Evolutionary conservation across 164 flowering plant species (phyloP).

Genomic region (Chimonanthus salicifolius): DNA sequence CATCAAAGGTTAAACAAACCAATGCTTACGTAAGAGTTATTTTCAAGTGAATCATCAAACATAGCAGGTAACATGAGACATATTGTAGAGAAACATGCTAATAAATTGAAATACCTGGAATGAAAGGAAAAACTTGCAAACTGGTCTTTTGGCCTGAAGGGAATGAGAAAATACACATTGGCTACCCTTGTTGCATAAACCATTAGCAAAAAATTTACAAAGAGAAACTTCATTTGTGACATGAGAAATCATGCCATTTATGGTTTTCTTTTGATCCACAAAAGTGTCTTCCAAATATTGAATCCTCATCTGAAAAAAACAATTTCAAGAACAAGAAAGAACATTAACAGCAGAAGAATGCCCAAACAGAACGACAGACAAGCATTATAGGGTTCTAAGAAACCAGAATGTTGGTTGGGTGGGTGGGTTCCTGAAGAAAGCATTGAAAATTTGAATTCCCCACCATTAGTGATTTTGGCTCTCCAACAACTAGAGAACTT

Average conservation of each 20-base stretch:
- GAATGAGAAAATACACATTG: slow-evolving; percentile 74
- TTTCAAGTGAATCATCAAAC: background rate
- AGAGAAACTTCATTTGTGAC: slow-evolving; percentile 25
- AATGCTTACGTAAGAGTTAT: background rate
- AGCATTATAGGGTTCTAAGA: background rate
- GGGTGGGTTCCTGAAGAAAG: no score
- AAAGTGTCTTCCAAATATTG: slow-evolving; percentile 32
- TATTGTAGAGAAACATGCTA: background rate
- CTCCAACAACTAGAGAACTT: no score
- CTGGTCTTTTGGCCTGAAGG: slow-evolving; percentile 48
- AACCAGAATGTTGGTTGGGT: background rate
- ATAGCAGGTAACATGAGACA: background rate
- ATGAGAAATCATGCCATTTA: slow-evolving; percentile 12
- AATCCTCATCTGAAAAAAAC: slow-evolving; percentile 48
- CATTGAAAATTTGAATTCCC: no score
- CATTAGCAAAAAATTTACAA: slow-evolving; percentile 60
- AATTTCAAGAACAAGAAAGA: slow-evolving; percentile 9
- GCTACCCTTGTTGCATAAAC: slow-evolving; percentile 70
- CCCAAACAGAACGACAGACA: slow-evolving; percentile 15
- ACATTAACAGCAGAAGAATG: background rate
- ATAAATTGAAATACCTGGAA: slow-evolving; percentile 39
- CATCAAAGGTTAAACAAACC: slow-evolving; percentile 8
- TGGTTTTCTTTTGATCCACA: slow-evolving; percentile 13
- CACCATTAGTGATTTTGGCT: no score
- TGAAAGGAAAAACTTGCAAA: slow-evolving; percentile 74